Base-by-base conservation (phyloP, 768 basidiomycete genomes). In the Guyanaporus albipodus region DNA sequence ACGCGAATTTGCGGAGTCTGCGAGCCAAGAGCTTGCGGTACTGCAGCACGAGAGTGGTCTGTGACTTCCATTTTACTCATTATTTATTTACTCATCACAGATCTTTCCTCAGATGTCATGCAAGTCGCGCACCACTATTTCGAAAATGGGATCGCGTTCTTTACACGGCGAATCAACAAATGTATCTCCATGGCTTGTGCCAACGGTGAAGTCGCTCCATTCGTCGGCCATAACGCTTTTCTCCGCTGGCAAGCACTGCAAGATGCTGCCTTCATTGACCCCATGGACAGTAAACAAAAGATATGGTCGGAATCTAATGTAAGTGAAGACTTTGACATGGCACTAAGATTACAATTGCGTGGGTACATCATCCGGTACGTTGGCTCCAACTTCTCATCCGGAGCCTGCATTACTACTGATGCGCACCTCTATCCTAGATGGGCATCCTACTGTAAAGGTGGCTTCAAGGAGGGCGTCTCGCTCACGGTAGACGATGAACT, bases 401-500 rank as follows among this genome's bases (percentile, higher is more conserved):
- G 49, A 44, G 29, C 49, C 47, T 31, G 24, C n/a, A 12, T n/a
- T 21, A 12, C 33, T 23, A 29, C 17, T 29, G 29, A 48, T 9
- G 6, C 32, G n/a, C 19, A 8, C 21, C 38, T 44, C 41, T 36
- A 9, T 23, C n/a, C 15, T 8, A 83, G 57, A 29, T 71, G 87
- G 91, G 85, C 90, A 23, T 88, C 87, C 0, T 94, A 94, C 64
- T 85, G 82, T 2, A 76, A 86, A 18, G 82, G 89, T 38, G 86
- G 80, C 2, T 94, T 93, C 73, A 87, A 91, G 69, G 92, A 95
- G 59, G 92, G 92, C 52, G 91, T 95, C 17, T 88, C 86, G 0
- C 71, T 95, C 14, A 93, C 92, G 0, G 83, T 82, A 44, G 90
- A 92, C 42, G 92, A 95, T 58, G 92, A 95, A 63, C 70, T 95